Conservation (phyloP, 495 filamentous ascomycete species). For the Halenospora varia region DNA sequence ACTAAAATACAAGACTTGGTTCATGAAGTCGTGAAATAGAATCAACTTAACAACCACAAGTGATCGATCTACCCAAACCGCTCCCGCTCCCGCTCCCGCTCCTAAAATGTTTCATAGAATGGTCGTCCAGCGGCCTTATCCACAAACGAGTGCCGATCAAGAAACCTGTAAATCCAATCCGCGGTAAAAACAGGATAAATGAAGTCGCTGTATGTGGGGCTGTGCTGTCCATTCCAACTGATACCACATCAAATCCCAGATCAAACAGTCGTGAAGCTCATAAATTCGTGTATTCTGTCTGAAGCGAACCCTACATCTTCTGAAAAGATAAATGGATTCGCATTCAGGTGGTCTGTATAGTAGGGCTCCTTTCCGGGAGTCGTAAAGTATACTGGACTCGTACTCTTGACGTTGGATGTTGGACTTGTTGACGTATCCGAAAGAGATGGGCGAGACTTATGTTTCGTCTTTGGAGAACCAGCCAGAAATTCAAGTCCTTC, state of each 20-base stretch:
- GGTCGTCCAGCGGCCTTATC: background rate
- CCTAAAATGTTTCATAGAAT: background rate
- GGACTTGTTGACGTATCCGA: background rate
- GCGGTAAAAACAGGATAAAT: background rate
- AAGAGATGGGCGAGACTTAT: background rate
- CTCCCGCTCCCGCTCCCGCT: too few relatives aligned
- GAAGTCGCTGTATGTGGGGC: background rate
- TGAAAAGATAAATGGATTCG: background rate
- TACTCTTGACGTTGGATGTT: background rate
- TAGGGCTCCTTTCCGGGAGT: background rate
- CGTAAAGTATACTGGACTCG: background rate
- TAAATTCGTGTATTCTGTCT: background rate
- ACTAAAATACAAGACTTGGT: background rate
- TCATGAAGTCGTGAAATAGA: background rate
- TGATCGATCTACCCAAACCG: background rate
- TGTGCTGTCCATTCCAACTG: background rate
- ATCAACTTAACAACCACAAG: background rate
- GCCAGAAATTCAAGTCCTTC: background rate
- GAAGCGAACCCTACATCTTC: background rate
- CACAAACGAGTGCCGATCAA: background rate
- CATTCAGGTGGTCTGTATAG: background rate
- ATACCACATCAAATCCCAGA: background rate
- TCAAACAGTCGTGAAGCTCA: background rate
- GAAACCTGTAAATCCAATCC: background rate
- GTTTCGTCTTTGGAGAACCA: background rate